phyloP scores from a whole-genome alignment of 2,329 filamentous ascomycete species.

The Sporothrix pseudoabietina region DNA sequence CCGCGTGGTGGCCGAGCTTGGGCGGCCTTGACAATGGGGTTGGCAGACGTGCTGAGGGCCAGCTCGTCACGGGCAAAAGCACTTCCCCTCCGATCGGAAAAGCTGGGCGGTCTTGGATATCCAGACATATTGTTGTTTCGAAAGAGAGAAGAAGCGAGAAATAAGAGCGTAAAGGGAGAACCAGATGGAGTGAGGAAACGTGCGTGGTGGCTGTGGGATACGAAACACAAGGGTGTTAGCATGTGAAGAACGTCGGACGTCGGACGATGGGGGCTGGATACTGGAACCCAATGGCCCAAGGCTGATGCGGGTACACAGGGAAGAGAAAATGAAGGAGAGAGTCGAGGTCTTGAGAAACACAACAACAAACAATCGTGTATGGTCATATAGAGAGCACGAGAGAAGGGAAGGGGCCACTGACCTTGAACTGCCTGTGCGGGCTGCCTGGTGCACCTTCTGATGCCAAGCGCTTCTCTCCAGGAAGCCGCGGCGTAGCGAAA shows the following conservation, averaged over 20 bases:
- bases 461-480: not conserved
- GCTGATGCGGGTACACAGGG: not conserved
- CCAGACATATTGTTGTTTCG: constrained; percentile 41
- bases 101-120: constrained; percentile 57
- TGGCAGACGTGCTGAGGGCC: constrained; percentile 50
- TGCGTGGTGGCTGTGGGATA: constrained; percentile 8
- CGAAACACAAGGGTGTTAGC: constrained; percentile 20
- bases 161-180: not conserved
- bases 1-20: constrained; percentile 56
- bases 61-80: constrained; percentile 59
- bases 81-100: constrained; percentile 64
- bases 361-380: not conserved
- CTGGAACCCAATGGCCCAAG: constrained; percentile 3
- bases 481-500: not conserved
- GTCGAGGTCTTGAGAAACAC: not conserved
- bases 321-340: not conserved
- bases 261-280: not conserved
- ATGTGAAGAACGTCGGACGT: not conserved
- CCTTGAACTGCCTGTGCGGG: not conserved
- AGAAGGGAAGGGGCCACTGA: not conserved
- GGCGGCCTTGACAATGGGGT: constrained; percentile 54
- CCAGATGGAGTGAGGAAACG: not conserved
- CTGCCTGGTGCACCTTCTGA: not conserved
- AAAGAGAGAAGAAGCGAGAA: not conserved
- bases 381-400: not conserved